Evolutionary conservation across 495 filamentous ascomycete genomes (phyloP).

Genomic region (Annulohypoxylon moriforme): DNA sequence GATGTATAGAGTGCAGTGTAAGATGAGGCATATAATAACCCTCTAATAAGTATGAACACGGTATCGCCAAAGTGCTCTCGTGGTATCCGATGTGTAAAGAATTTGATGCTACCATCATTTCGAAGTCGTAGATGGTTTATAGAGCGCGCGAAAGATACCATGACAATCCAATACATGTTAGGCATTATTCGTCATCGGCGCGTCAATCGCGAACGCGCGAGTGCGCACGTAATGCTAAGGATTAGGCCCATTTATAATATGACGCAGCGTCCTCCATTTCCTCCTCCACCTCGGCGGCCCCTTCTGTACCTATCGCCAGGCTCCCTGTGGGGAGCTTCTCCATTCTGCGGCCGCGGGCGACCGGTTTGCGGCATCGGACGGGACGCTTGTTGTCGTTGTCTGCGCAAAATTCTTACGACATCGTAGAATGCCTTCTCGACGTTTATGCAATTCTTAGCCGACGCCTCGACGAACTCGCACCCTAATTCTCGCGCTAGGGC

Average conservation of each 20-base stretch:
- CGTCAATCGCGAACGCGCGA: constrained; percentile 24
- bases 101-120: constrained; percentile 20
- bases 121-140: constrained; percentile 5
- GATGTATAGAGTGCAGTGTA: constrained; percentile 48
- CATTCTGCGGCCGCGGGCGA: constrained; percentile 41
- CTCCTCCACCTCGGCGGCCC: constrained; percentile 29
- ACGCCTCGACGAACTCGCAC: constrained; percentile 98
- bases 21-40: constrained; percentile 36
- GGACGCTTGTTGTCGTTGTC: constrained; percentile 73
- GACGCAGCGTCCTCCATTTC: constrained; percentile 33
- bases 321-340: constrained; percentile 36
- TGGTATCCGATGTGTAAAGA: constrained; percentile 26
- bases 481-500: constrained; percentile 90
- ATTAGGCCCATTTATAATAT: constrained; percentile 40
- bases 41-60: constrained; percentile 44
- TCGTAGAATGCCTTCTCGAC: constrained; percentile 99
- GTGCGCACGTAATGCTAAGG: constrained; percentile 21
- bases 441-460: constrained; percentile 99
- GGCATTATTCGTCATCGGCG: constrained; percentile 25
- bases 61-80: constrained; percentile 16
- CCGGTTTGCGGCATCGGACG: constrained; percentile 50
- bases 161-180: constrained; percentile 18
- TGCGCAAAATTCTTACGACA: constrained; percentile 88
- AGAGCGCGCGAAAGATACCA: constrained; percentile 6
- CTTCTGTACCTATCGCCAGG: constrained; percentile 35